Conservation (phyloP, 495 filamentous ascomycete species). For the Friedmanniomyces simplex region DNA sequence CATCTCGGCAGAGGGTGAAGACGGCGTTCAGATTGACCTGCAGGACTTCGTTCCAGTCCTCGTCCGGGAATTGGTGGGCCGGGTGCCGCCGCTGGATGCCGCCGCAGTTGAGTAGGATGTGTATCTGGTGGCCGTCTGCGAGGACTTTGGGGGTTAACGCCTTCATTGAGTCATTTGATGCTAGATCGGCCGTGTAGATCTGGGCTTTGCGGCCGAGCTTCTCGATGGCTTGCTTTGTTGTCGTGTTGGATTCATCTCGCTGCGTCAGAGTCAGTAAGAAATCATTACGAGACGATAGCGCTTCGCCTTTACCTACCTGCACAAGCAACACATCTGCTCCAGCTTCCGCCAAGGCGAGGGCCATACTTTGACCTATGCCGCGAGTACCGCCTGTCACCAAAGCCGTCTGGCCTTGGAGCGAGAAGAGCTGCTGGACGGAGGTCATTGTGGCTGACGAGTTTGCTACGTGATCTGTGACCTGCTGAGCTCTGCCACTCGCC, state of each 20-base stretch:
- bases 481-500: not conserved
- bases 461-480: not conserved
- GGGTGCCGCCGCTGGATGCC: conserved; percentile 78
- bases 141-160: conserved; percentile 51
- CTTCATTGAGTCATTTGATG: conserved; percentile 47
- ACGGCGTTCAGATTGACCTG: conserved; percentile 77
- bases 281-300: not conserved
- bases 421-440: conserved; percentile 32
- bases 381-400: conserved; percentile 79
- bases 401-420: conserved; percentile 55
- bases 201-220: conserved; percentile 53
- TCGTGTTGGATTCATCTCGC: conserved; percentile 55
- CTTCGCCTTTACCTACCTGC: conserved; percentile 20
- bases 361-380: conserved; percentile 80
- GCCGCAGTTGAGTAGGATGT: conserved; percentile 76
- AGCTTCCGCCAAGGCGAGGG: conserved; percentile 68
- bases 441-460: conserved; percentile 19
- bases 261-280: conserved; percentile 25
- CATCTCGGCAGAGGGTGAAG: conserved; percentile 73
- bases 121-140: conserved; percentile 41
- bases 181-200: conserved; percentile 68
- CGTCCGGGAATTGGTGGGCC: conserved; percentile 63
- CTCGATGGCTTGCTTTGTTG: conserved; percentile 52
- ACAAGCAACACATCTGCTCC: conserved; percentile 74
- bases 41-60: conserved; percentile 76